A percentile compares a stretch with the other conserved stretches of the same genome.
Evolutionary conservation across 495 filamentous ascomycete genomes (phyloP).

Genomic region (Talaromyces thailandensis): DNA sequence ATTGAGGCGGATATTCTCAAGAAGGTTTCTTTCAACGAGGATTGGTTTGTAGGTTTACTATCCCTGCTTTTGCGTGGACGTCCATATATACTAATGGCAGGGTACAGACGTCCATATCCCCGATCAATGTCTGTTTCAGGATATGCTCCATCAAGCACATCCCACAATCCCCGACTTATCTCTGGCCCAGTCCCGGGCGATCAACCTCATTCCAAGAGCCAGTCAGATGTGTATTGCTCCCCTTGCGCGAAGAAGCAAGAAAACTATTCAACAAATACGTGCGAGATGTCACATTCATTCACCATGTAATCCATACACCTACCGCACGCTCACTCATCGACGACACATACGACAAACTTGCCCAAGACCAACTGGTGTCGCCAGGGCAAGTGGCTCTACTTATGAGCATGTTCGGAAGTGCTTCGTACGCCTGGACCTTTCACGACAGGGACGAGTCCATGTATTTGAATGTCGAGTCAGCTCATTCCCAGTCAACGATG

Average conservation of each 20-base stretch:
- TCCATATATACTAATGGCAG: background rate
- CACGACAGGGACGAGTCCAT: constrained; percentile 11
- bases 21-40: background rate
- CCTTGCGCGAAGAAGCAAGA: constrained; percentile 26
- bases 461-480: constrained; percentile 24
- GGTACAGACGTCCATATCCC: background rate
- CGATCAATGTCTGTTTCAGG: background rate
- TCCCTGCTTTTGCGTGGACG: too few relatives aligned
- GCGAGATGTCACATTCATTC: constrained; percentile 27
- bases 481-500: constrained; percentile 15
- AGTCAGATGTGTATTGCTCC: constrained; percentile 27
- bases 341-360: constrained; percentile 24
- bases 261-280: constrained; percentile 32
- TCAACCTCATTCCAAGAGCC: background rate
- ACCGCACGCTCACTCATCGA: constrained; percentile 23
- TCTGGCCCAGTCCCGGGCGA: background rate
- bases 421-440: constrained; percentile 30
- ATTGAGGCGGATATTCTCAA: constrained; percentile 1
- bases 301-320: constrained; percentile 32
- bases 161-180: constrained; percentile 3
- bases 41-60: constrained; percentile 6
- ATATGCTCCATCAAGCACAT: constrained; percentile 6
- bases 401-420: constrained; percentile 33
- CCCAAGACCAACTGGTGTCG: constrained; percentile 13
- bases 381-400: constrained; percentile 29